phyloP scores from a whole-genome alignment of 345 rosid genomes.

The Sisymbrium altissimum region DNA sequence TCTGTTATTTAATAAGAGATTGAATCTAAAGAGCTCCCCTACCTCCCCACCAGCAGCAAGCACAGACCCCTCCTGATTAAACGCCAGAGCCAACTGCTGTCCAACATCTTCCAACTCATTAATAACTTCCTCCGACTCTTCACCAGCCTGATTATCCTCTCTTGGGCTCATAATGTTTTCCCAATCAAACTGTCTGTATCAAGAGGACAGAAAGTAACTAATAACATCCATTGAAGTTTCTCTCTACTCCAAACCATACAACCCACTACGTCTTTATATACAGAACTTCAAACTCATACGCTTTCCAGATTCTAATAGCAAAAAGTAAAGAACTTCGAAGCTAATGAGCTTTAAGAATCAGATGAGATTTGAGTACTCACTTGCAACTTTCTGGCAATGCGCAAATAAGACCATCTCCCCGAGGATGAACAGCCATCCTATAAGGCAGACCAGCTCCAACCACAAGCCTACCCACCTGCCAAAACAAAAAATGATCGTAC shows the following conservation, averaged over 20 bases:
- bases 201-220: background rate
- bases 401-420: constrained; percentile 69
- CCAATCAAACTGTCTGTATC: constrained; percentile 74
- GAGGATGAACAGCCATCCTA: constrained; percentile 78
- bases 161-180: constrained; percentile 38
- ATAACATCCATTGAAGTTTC: background rate
- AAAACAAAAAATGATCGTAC: background rate
- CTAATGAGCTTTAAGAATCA: background rate
- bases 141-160: constrained; percentile 43
- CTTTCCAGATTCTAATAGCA: background rate
- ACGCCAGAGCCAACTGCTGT: constrained; percentile 70
- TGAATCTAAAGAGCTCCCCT: constrained; percentile 18
- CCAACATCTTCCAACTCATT: constrained; percentile 55
- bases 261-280: background rate
- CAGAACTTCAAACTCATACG: constrained; percentile 1
- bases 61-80: constrained; percentile 60
- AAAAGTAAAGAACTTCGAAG: background rate
- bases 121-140: constrained; percentile 53
- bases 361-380: constrained; percentile 31
- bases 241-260: background rate
- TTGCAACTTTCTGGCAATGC: constrained; percentile 72
- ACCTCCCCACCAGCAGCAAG: constrained; percentile 93
- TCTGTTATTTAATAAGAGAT: background rate
- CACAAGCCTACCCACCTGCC: constrained; percentile 49
- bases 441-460: constrained; percentile 76